Evolutionary conservation across 139 green algal species (phyloP).

Genomic region (Nannochloris sp.): DNA sequence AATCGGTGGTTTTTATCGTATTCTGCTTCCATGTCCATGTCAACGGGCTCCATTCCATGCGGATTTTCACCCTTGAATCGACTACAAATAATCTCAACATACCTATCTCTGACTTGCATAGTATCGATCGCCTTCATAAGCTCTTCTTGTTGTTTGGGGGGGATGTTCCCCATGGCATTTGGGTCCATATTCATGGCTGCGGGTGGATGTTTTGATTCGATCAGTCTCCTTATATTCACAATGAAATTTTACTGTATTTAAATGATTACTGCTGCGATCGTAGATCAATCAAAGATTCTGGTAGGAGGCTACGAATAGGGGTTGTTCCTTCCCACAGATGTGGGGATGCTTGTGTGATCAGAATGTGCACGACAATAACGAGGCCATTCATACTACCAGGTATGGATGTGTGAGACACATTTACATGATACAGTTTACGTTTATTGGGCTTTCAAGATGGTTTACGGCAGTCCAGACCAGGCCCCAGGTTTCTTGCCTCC

Average conservation of each 20-base stretch:
- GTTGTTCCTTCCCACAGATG: too few relatives aligned
- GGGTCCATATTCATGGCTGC: not conserved
- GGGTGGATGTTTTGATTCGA: not conserved
- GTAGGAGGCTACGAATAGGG: too few relatives aligned
- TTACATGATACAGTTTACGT: not conserved
- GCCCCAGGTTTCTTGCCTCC: constrained; percentile 20
- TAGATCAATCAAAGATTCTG: too few relatives aligned
- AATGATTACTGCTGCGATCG: too few relatives aligned
- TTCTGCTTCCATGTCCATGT: not conserved
- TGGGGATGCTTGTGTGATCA: too few relatives aligned
- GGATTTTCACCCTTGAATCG: not conserved
- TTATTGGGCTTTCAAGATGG: constrained; percentile 1
- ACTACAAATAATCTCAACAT: constrained; percentile 2
- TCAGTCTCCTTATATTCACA: not conserved
- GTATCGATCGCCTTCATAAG: constrained; percentile 61
- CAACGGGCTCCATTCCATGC: not conserved
- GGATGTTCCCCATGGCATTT: constrained; percentile 7
- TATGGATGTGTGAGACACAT: too few relatives aligned
- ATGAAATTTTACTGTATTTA: too few relatives aligned
- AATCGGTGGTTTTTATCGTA: too few relatives aligned
- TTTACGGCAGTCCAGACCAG: constrained; percentile 28
- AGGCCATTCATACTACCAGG: too few relatives aligned
- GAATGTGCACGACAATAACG: too few relatives aligned
- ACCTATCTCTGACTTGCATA: constrained; percentile 87
- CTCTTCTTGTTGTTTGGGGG: constrained; percentile 36